These are phyloP conservation scores for Coleophoma crateriformis DNA, from an alignment of 2,329 filamentous ascomycete genomes.

Conservation along the genomic window DNA sequence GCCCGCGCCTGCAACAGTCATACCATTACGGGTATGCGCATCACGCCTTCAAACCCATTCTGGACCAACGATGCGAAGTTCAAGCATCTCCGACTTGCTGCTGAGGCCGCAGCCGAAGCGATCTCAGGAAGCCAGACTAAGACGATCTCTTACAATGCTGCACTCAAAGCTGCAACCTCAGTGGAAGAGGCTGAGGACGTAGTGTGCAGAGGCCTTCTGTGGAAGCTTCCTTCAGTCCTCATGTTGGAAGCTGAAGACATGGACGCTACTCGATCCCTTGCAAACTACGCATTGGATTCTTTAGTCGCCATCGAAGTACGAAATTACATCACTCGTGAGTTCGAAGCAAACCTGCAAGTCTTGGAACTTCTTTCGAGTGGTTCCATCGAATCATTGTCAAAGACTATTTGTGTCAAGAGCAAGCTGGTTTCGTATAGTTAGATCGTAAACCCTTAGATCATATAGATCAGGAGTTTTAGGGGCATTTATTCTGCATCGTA, in stretches of 20 bases:
- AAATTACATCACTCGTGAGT: constrained; percentile 34
- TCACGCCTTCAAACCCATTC: constrained; percentile 41
- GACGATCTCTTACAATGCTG: constrained; percentile 36
- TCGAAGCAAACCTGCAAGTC: constrained; percentile 38
- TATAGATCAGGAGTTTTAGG: too few species aligned
- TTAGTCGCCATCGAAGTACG: constrained; percentile 26
- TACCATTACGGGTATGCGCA: constrained; percentile 47
- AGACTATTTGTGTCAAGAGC: constrained; percentile 39
- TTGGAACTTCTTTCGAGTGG: constrained; percentile 48
- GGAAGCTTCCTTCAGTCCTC: constrained; percentile 42
- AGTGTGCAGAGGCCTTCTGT: constrained; percentile 38
- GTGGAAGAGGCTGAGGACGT: constrained; percentile 39
- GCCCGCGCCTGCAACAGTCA: constrained; percentile 38
- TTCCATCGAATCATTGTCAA: constrained; percentile 41
- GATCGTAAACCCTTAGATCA: too few species aligned
- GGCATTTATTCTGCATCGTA: too few species aligned
- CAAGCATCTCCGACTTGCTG: constrained; percentile 33
- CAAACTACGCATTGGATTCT: constrained; percentile 33
- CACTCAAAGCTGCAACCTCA: constrained; percentile 35
- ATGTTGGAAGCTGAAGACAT: constrained; percentile 44
- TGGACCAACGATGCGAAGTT: constrained; percentile 51
- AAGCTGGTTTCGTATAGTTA: constrained; percentile 11
- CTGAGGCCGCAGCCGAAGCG: constrained; percentile 29
- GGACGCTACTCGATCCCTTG: constrained; percentile 37
- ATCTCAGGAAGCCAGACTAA: constrained; percentile 12